phyloP scores from a whole-genome alignment of 352 stramenopile species.

The Globisporangium heterothallicum region DNA sequence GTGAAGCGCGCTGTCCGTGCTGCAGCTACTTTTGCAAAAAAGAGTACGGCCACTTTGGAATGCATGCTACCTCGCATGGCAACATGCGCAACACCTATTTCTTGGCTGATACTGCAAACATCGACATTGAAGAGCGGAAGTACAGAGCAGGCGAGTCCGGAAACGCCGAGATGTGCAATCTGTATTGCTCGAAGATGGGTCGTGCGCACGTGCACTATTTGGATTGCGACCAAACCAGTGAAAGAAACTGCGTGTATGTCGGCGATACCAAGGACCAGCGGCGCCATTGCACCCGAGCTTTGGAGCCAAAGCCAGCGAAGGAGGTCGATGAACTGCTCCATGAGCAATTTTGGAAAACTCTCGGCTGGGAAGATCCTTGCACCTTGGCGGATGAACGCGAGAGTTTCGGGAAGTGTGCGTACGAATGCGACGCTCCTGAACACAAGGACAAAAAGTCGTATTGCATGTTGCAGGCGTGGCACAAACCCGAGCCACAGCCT shows the following conservation, averaged over 20 bases:
- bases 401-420: slow-evolving; percentile 68
- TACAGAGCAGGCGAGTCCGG: slow-evolving; percentile 60
- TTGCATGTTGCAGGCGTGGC: slow-evolving; percentile 67
- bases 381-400: slow-evolving; percentile 46
- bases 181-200: slow-evolving; percentile 79
- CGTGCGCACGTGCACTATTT: slow-evolving; percentile 74
- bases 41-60: slow-evolving; percentile 37
- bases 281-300: slow-evolving; percentile 50
- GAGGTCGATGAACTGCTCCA: slow-evolving; percentile 71
- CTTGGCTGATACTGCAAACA: slow-evolving; percentile 40
- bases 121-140: slow-evolving; percentile 71
- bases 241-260: slow-evolving; percentile 41
- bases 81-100: slow-evolving; percentile 84
- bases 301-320: slow-evolving; percentile 48
- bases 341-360: slow-evolving; percentile 68
- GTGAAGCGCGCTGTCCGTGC: slow-evolving; percentile 56
- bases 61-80: slow-evolving; percentile 62
- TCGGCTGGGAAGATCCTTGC: slow-evolving; percentile 73
- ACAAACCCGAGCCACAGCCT: slow-evolving; percentile 27
- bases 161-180: slow-evolving; percentile 75
- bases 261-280: slow-evolving; percentile 42
- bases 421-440: slow-evolving; percentile 58
- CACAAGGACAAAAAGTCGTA: slow-evolving; percentile 53
- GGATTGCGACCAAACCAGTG: slow-evolving; percentile 39
- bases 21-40: slow-evolving; percentile 80